A percentile compares a stretch with the other conserved stretches of the same genome.
Conservation (phyloP, 2,329 filamentous ascomycete genomes). For the Colletotrichum sp. region DNA sequence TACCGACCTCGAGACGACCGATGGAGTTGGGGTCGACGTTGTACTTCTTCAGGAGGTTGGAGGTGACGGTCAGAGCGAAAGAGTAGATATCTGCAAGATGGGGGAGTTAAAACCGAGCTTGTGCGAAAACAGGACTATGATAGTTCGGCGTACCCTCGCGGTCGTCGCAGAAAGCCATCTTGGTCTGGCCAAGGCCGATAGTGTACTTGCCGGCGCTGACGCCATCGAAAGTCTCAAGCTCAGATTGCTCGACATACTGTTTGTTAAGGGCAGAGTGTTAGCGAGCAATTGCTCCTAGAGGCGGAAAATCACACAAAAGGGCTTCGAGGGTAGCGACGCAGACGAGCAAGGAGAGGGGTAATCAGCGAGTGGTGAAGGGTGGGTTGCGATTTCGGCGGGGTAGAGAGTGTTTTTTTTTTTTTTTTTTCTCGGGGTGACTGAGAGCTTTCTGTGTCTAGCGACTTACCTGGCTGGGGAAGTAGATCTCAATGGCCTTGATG, state of each 20-base stretch:
- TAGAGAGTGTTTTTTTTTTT: background rate
- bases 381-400: slow-evolving; percentile 24
- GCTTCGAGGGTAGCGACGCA: background rate
- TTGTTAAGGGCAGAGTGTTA: background rate
- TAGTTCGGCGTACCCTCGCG: slow-evolving; percentile 70
- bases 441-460: background rate
- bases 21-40: slow-evolving; percentile 79
- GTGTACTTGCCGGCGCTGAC: slow-evolving; percentile 85
- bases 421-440: background rate
- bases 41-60: slow-evolving; percentile 83
- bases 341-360: background rate
- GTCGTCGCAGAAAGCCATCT: slow-evolving; percentile 92
- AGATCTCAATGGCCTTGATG: slow-evolving; percentile 92
- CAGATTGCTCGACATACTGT: slow-evolving; percentile 82
- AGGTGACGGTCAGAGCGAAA: slow-evolving; percentile 77
- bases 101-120: slow-evolving; percentile 23
- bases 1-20: slow-evolving; percentile 83
- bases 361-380: background rate
- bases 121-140: background rate
- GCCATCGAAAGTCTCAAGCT: slow-evolving; percentile 87
- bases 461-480: slow-evolving; percentile 84
- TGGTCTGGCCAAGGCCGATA: slow-evolving; percentile 88
- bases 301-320: background rate
- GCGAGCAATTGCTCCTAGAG: background rate
- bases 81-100: slow-evolving; percentile 79